phyloP scores from a whole-genome alignment of 2,329 filamentous ascomycete genomes.

The Pseudocercospora macadamiae region DNA sequence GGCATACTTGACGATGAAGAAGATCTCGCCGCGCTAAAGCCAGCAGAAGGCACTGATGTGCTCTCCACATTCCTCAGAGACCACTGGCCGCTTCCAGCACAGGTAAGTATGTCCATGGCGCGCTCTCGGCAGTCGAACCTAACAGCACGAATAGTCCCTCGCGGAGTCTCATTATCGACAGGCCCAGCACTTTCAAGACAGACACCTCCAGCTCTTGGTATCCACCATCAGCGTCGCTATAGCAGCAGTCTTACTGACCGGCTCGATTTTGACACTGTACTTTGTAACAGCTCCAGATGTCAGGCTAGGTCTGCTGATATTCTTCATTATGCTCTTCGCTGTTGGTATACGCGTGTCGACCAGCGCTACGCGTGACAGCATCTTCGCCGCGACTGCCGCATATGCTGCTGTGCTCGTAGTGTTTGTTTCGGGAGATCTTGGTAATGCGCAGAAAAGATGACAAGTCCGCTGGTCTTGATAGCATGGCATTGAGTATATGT shows the following conservation, averaged over 20 bases:
- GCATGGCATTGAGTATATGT: too few species aligned
- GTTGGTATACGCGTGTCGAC: conserved; percentile 10
- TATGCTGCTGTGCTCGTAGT: too few species aligned
- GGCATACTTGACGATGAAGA: not conserved
- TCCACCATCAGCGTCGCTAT: conserved; percentile 11
- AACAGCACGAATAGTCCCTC: not conserved
- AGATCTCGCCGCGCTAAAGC: conserved; percentile 10
- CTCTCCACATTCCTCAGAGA: conserved; percentile 7
- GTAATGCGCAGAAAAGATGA: not conserved
- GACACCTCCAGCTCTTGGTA: not conserved
- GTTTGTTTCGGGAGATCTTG: conserved; percentile 21
- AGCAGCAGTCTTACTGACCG: conserved; percentile 11
- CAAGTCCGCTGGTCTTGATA: too few species aligned
- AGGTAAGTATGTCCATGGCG: conserved; percentile 2
- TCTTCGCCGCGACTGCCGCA: conserved; percentile 22
- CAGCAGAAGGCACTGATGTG: conserved; percentile 3
- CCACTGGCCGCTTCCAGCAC: conserved; percentile 15
- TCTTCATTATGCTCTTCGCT: conserved; percentile 20
- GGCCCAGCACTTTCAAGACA: conserved; percentile 2
- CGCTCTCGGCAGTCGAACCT: too few species aligned
- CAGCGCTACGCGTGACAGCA: conserved; percentile 18
- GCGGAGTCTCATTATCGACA: not conserved
- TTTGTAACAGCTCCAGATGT: conserved; percentile 8
- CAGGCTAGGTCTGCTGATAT: conserved; percentile 10
- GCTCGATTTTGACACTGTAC: conserved; percentile 17